These are phyloP conservation scores for Zasmidium cellare DNA, from an alignment of 2,329 filamentous ascomycete genomes.

Conservation along the genomic window DNA sequence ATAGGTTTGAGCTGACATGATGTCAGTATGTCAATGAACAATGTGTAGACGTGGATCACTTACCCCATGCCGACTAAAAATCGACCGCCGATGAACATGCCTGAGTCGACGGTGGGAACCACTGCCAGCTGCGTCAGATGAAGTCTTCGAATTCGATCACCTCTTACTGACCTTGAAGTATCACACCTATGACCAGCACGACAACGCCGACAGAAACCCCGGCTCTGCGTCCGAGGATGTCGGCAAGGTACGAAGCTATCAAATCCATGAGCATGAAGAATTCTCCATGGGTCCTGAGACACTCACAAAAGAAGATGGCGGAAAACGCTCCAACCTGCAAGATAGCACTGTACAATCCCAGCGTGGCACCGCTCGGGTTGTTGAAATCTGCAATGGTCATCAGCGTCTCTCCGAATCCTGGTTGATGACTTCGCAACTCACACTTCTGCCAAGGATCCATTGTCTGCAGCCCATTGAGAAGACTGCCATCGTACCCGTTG, in stretches of 20 bases:
- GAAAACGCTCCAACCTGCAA: conserved; percentile 43
- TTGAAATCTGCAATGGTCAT: conserved; percentile 29
- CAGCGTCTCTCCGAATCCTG: too few relatives aligned
- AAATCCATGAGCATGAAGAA: too few relatives aligned
- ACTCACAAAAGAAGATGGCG: background rate
- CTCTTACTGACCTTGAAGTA: conserved; percentile 36
- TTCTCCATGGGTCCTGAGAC: conserved; percentile 40
- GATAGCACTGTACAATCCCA: conserved; percentile 49
- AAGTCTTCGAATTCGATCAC: too few relatives aligned
- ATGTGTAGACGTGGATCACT: conserved; percentile 31
- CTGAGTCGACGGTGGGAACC: conserved; percentile 37
- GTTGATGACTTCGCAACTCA: too few relatives aligned
- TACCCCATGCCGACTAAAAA: conserved; percentile 42
- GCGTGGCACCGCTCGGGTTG: conserved; percentile 32
- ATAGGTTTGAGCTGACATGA: too few relatives aligned
- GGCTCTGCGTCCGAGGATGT: conserved; percentile 48
- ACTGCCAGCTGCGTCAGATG: too few relatives aligned
- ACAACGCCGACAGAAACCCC: conserved; percentile 50
- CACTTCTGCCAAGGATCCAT: conserved; percentile 47
- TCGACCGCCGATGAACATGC: conserved; percentile 47
- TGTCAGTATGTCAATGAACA: too few relatives aligned
- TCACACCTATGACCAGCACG: conserved; percentile 49
- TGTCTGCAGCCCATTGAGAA: conserved; percentile 54
- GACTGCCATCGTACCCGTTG: conserved; percentile 52
- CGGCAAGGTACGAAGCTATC: conserved; percentile 51